These are phyloP conservation scores for Colletotrichum acutatum DNA, from an alignment of 2,329 filamentous ascomycete genomes.

Conservation along the genomic window DNA sequence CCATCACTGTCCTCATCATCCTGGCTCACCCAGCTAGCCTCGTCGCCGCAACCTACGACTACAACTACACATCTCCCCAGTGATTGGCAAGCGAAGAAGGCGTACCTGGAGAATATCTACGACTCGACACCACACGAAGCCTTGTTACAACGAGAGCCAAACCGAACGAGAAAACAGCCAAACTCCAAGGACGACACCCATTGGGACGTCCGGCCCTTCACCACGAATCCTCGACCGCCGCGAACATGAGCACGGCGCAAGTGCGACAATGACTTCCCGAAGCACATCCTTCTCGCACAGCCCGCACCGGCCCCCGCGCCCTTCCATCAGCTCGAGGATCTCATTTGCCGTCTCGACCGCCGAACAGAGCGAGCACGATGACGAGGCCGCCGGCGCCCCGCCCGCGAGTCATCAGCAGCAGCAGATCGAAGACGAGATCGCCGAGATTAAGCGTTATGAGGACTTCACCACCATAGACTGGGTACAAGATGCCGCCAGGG, in stretches of 20 bases:
- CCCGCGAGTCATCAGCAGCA: slow-evolving; percentile 56
- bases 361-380: slow-evolving; percentile 69
- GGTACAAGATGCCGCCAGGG: slow-evolving; percentile 96
- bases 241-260: slow-evolving; percentile 52
- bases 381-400: slow-evolving; percentile 53
- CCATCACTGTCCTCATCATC: slow-evolving; percentile 17
- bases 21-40: slow-evolving; percentile 12
- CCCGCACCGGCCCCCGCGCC: slow-evolving; percentile 50
- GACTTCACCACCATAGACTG: slow-evolving; percentile 99
- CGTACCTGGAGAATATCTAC: neutral
- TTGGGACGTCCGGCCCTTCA: neutral
- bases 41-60: slow-evolving; percentile 9
- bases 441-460: slow-evolving; percentile 97
- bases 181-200: neutral
- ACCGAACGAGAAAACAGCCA: neutral
- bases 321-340: slow-evolving; percentile 72
- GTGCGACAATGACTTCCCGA: slow-evolving; percentile 59
- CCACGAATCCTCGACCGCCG: slow-evolving; percentile 29
- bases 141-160: neutral
- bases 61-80: neutral
- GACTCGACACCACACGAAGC: neutral
- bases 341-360: slow-evolving; percentile 74
- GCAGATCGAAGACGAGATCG: slow-evolving; percentile 92
- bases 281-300: slow-evolving; percentile 64
- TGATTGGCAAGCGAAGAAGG: slow-evolving; percentile 13